Evolutionary conservation across 768 basidiomycete genomes (phyloP), one percentile per base, ranked within the genome.

Genomic region (Punctularia strigosozonata): DNA sequence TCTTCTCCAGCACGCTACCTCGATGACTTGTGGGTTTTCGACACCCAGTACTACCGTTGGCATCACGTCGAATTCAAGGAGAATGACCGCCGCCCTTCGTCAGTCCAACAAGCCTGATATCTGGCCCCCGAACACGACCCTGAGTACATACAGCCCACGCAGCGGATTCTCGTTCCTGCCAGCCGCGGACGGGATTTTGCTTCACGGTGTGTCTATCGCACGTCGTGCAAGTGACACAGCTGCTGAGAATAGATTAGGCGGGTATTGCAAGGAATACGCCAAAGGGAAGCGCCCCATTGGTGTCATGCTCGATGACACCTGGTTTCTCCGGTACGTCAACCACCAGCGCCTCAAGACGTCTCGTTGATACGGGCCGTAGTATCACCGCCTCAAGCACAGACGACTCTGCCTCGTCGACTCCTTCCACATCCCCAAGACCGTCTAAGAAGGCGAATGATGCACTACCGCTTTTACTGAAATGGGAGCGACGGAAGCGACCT

Each of bases 221-320:
- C n/a, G 12, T 17, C 33, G 15, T 5, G 6, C 13, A 12, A 18
- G 30, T 10, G 28, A 12, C 18, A 5, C 25, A 10, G 12, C 7
- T 8, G 26, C 28, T 31, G n/a, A 32, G 20, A 5, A 36, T n/a
- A 7, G 15, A 14, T 17, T 37, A 86, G 83, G 87, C 8, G 91
- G 91, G 0, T 94, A 94, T 54, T 87, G 81, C 53, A 92, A 95
- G 55, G 83, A 88, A 58, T 92, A 91, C 48, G 51, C 59, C 17
- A 90, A 91, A 52, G 87, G 88, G 2, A 87, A 88, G 51, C 75
- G 84, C 1, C 79, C 84, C 0, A 62, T 87, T 10, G 90, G 90
- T 1, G 65, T 89, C n/a, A 88, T 85, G 62, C 66, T 92, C 5
- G 86, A 89, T 14, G 89, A 95, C 51, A 87, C 84, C 0, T 95